These are phyloP conservation scores for Ormosia emarginata DNA, from an alignment of 306 rosid species.

Conservation along the genomic window DNA sequence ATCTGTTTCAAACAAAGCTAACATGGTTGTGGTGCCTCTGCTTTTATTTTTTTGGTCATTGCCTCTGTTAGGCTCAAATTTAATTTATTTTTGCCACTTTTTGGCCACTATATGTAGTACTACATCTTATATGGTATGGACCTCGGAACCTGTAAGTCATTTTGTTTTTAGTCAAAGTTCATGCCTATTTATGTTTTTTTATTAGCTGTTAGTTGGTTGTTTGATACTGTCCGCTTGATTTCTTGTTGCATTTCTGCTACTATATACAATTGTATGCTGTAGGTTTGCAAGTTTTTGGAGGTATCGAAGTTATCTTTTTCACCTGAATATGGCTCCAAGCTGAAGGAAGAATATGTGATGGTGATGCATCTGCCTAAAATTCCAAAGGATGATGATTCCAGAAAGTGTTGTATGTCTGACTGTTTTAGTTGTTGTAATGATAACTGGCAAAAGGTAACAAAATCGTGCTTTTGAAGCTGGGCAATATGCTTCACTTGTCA, in stretches of 20 bases:
- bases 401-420: slow-evolving; percentile 69
- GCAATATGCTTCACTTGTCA: slow-evolving; percentile 1
- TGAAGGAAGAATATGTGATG: slow-evolving; percentile 91
- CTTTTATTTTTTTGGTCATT: not conserved
- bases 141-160: not conserved
- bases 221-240: slow-evolving; percentile 9
- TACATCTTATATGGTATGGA: not conserved
- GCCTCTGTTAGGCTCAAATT: slow-evolving; percentile 3
- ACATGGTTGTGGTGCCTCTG: not conserved
- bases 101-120: not conserved
- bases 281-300: slow-evolving; percentile 99
- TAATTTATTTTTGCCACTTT: not conserved
- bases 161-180: not conserved
- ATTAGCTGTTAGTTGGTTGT: not conserved
- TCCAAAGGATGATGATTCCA: slow-evolving; percentile 51
- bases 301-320: slow-evolving; percentile 89
- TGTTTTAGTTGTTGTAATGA: slow-evolving; percentile 90
- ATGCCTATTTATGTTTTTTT: not conserved
- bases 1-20: not conserved
- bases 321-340: slow-evolving; percentile 93
- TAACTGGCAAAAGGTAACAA: slow-evolving; percentile 93
- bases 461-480: slow-evolving; percentile 10
- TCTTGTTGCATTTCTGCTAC: slow-evolving; percentile 14
- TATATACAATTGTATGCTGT: slow-evolving; percentile 21
- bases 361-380: slow-evolving; percentile 92